Base-by-base conservation (phyloP, 2,329 filamentous ascomycete genomes). In the Pseudovirgaria hyperparasitica region DNA sequence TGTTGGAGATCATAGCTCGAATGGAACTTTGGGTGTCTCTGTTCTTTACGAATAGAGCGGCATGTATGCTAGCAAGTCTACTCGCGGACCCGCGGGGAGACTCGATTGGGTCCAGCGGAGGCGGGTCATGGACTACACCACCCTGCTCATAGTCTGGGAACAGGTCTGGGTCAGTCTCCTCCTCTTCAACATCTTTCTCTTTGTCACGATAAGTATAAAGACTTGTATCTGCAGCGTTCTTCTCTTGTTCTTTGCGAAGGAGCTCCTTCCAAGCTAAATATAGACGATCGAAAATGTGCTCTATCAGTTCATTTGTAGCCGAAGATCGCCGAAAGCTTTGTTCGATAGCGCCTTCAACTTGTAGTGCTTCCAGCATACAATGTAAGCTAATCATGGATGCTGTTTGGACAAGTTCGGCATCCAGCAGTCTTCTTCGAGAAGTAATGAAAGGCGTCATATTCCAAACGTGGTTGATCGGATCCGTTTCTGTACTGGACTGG, bases 161-260 rank as follows among this genome's bases (percentile, higher is more conserved):
- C 5, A 96, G 60, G 36, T 79, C 69, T 12, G 76, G 67, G 37
- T 93, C 76, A 36, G 90, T 81, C 29, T 78, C 70, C 35, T 77
- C 69, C 40, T 80, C 76, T 30, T 92, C 79, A 37, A 82, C 73
- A 25, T 86, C 76, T 34, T 86, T 79, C 20, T 71, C 59, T 20
- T 74, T 76, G 17, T 86, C 87, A 36, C 74, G 72, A 57, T 90
- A 94, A 12, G 75, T 76, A 53, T 92, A 98, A 20, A 92, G 55
- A 35, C 80, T 85, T 5, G 70, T 72, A 35, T 78, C 81, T 16
- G 71, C 67, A 11, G 80, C 76, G 39, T 80, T 74, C 24, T 80
- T 71, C 41, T 76, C 72, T 41, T 82, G 78, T 37, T 94, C 86
- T 12, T 72, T 63, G 28, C 77, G 70, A 2, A 93, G 68, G 45